Evolutionary conservation across 345 rosid genomes (phyloP).

Genomic region (Melastoma malabathricum): DNA sequence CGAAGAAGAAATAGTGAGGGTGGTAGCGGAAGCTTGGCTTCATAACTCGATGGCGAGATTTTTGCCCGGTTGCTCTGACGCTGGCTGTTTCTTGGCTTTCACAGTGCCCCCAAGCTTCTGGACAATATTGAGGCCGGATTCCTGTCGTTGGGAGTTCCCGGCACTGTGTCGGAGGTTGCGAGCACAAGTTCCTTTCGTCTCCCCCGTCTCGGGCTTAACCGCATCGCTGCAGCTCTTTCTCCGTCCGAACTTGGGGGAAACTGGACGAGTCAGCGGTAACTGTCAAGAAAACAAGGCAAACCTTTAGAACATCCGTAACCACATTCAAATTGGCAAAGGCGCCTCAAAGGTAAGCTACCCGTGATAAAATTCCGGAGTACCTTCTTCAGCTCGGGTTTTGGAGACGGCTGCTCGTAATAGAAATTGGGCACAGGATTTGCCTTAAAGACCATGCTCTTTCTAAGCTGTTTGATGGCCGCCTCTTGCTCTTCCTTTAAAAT

Average conservation of each 20-base stretch:
- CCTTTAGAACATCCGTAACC: background rate
- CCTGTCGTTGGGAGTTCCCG: conserved; percentile 27
- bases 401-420: conserved; percentile 83
- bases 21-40: conserved; percentile 2
- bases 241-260: conserved; percentile 52
- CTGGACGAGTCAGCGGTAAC: conserved; percentile 80
- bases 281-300: conserved; percentile 14
- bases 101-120: conserved; percentile 25
- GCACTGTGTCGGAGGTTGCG: conserved; percentile 53
- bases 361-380: conserved; percentile 17
- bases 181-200: conserved; percentile 39
- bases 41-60: conserved; percentile 29
- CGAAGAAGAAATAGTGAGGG: too few relatives aligned
- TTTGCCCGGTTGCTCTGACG: conserved; percentile 21
- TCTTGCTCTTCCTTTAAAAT: conserved; percentile 83
- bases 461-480: conserved; percentile 77
- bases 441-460: conserved; percentile 63
- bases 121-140: conserved; percentile 8
- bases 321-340: too few relatives aligned
- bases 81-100: conserved; percentile 25
- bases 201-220: conserved; percentile 24
- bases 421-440: conserved; percentile 94
- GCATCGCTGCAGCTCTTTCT: conserved; percentile 90
- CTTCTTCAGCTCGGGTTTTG: conserved; percentile 76
- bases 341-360: too few relatives aligned